Evolutionary conservation across 2,329 filamentous ascomycete genomes (phyloP).

Genomic region (Rutstroemia sp.): DNA sequence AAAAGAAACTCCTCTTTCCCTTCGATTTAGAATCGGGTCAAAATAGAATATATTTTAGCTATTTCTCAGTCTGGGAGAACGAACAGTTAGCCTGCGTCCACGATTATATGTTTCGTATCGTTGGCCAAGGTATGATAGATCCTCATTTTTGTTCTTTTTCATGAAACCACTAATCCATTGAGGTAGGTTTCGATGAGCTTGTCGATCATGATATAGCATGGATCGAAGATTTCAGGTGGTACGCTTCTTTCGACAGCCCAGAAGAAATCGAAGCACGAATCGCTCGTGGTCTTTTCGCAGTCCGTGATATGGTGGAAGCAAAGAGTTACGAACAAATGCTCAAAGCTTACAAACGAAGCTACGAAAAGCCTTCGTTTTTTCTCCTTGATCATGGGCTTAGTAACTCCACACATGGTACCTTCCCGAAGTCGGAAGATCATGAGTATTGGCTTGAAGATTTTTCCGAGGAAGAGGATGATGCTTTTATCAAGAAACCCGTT

Average conservation of each 20-base stretch:
- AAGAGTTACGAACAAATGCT: not conserved
- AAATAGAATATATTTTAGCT: not conserved
- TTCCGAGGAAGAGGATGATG: not conserved
- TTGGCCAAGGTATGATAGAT: not conserved
- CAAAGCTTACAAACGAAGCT: not conserved
- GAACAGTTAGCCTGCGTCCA: slow-evolving; percentile 11
- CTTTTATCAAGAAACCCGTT: not conserved
- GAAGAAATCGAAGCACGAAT: not conserved
- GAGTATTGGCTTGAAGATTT: not conserved
- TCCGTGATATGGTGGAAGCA: not conserved
- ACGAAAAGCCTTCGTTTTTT: not conserved
- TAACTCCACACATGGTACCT: not conserved
- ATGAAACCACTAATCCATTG: not conserved
- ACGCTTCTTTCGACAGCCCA: not conserved
- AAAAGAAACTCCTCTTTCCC: not conserved
- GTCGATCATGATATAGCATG: slow-evolving; percentile 1
- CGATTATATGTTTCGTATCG: slow-evolving; percentile 6
- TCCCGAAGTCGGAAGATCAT: not conserved
- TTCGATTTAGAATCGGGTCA: not conserved
- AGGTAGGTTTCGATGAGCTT: not conserved
- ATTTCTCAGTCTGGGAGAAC: slow-evolving; percentile 12
- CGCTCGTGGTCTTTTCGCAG: not conserved
- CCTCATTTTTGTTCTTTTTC: not conserved
- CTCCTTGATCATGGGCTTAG: not conserved
- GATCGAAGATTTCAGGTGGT: not conserved